A percentile compares a stretch with the other conserved stretches of the same genome.
phyloP scores from a whole-genome alignment of 1,284 basidiomycete species.

The Puccinia hordei region DNA sequence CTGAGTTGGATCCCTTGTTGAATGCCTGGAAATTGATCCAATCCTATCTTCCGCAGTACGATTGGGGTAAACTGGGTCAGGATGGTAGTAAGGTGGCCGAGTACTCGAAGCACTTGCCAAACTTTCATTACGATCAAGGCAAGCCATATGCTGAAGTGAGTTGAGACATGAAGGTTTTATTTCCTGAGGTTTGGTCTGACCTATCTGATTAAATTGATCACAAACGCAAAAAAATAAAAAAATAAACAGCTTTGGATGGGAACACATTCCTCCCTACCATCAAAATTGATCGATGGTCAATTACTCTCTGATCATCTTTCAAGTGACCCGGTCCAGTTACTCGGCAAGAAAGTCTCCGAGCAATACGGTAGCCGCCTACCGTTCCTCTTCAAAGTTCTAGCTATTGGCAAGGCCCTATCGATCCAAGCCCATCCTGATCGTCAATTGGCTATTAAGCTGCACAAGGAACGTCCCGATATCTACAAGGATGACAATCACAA shows the following conservation, averaged over 20 bases:
- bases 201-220: not conserved
- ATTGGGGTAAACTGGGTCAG: conserved; percentile 66
- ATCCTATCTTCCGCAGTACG: conserved; percentile 57
- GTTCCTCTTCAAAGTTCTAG: conserved; percentile 90
- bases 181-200: not conserved
- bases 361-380: conserved; percentile 79
- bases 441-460: conserved; percentile 75
- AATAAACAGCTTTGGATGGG: conserved; percentile 97
- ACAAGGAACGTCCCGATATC: conserved; percentile 74
- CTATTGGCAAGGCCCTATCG: conserved; percentile 89
- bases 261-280: conserved; percentile 86
- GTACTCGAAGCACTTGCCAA: conserved; percentile 63
- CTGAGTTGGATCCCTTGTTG: too few relatives aligned
- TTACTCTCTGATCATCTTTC: conserved; percentile 69
- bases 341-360: conserved; percentile 68
- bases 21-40: not conserved
- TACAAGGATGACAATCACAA: conserved; percentile 96
- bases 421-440: conserved; percentile 99
- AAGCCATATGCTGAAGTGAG: conserved; percentile 71
- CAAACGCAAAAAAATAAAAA: not conserved
- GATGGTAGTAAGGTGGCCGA: conserved; percentile 63
- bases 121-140: conserved; percentile 65
- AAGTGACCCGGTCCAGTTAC: conserved; percentile 67
- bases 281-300: conserved; percentile 65
- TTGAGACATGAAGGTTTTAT: conserved; percentile 53